These are phyloP conservation scores for Trapa bicornis DNA, from an alignment of 345 rosid genomes.

Conservation along the genomic window DNA sequence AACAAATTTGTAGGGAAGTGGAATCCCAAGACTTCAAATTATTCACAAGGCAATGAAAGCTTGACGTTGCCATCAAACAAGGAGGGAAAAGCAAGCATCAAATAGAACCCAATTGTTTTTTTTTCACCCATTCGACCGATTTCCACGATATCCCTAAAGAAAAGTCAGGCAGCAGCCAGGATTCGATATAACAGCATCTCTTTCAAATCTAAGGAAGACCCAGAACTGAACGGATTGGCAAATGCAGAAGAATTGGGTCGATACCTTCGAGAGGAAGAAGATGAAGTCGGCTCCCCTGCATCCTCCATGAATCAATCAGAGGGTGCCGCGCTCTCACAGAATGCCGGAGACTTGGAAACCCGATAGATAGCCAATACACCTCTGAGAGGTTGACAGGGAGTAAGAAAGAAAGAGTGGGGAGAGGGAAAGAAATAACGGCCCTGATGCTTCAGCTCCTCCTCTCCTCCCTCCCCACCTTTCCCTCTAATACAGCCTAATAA, in stretches of 20 bases:
- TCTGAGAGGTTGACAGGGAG: constrained; percentile 4
- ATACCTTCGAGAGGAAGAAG: constrained; percentile 23
- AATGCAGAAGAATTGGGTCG: constrained; percentile 26
- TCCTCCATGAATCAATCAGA: constrained; percentile 5
- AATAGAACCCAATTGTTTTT: neutral
- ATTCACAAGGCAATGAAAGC: neutral
- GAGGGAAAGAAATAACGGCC: constrained; percentile 11
- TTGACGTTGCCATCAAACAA: neutral
- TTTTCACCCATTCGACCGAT: neutral
- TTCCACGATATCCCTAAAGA: neutral
- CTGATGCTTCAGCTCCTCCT: constrained; percentile 11
- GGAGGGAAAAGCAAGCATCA: neutral
- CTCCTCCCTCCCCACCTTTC: constrained; percentile 8
- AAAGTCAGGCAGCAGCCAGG: neutral
- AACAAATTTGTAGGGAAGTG: neutral
- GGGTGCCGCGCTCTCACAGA: neutral
- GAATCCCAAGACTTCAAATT: neutral
- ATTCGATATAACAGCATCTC: neutral
- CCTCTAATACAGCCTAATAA: neutral
- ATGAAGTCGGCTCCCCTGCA: constrained; percentile 13
- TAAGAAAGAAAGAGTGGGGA: neutral
- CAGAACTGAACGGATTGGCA: neutral
- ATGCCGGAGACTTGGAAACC: neutral
- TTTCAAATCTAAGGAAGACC: neutral
- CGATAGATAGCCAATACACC: neutral